These are phyloP conservation scores for Torulaspora indica DNA, from an alignment of 805 yeast genomes.

Conservation along the genomic window DNA sequence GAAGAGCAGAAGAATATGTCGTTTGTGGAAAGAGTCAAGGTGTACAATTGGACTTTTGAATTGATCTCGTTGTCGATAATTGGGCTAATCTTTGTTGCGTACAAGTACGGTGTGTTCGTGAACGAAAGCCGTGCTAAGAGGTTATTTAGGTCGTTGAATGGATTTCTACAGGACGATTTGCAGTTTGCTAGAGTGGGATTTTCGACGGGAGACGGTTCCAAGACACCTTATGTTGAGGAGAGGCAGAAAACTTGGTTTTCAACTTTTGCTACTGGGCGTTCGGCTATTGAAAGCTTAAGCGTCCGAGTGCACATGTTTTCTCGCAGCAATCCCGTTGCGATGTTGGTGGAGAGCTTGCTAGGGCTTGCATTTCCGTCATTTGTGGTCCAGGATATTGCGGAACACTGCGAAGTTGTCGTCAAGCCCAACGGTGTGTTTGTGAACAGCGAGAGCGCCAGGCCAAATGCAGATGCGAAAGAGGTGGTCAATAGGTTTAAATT, in stretches of 20 bases:
- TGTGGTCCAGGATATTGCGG: slow-evolving; percentile 53
- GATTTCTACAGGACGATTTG: slow-evolving; percentile 52
- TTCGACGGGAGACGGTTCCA: slow-evolving; percentile 21
- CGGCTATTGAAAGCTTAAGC: slow-evolving; percentile 60
- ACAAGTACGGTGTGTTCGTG: slow-evolving; percentile 52
- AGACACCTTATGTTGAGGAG: slow-evolving; percentile 38
- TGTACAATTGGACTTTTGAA: slow-evolving; percentile 79
- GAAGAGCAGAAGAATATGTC: slow-evolving; percentile 59
- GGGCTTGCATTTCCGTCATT: slow-evolving; percentile 54
- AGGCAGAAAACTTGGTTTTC: slow-evolving; percentile 37
- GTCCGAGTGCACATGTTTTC: slow-evolving; percentile 62
- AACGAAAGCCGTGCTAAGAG: slow-evolving; percentile 54
- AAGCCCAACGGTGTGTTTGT: slow-evolving; percentile 41
- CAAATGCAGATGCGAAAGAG: slow-evolving; percentile 33
- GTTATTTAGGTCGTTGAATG: slow-evolving; percentile 48
- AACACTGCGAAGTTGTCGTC: slow-evolving; percentile 51
- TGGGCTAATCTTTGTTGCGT: slow-evolving; percentile 45
- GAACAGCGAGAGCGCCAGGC: slow-evolving; percentile 24
- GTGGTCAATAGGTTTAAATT: slow-evolving; percentile 54
- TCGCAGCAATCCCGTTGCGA: slow-evolving; percentile 72
- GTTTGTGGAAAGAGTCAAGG: slow-evolving; percentile 50
- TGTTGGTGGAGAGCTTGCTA: slow-evolving; percentile 58
- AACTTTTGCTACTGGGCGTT: slow-evolving; percentile 85
- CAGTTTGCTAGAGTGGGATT: slow-evolving; percentile 60
- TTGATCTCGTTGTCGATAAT: slow-evolving; percentile 49